These are phyloP conservation scores for Rhypophila decipiens DNA, from an alignment of 495 filamentous ascomycete genomes.

Conservation along the genomic window DNA sequence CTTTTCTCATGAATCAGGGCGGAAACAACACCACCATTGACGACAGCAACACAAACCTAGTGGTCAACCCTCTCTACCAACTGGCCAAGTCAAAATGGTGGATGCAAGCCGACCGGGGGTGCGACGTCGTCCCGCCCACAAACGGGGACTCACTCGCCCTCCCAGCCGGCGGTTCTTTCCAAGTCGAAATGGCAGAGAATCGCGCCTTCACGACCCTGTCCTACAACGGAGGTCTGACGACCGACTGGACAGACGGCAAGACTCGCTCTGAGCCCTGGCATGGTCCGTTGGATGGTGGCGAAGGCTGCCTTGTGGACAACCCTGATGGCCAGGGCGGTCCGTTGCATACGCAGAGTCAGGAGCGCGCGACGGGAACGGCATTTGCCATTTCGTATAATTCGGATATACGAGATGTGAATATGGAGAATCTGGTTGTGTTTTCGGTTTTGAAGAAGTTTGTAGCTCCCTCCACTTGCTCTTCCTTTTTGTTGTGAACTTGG, in stretches of 20 bases:
- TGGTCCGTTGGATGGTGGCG: constrained; percentile 23
- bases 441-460: constrained; percentile 31
- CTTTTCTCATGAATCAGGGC: too few relatives aligned
- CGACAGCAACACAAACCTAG: constrained; percentile 36
- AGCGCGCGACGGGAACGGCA: constrained; percentile 42
- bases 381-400: constrained; percentile 50
- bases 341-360: constrained; percentile 40
- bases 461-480: too few relatives aligned
- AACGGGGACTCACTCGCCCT: constrained; percentile 40
- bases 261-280: constrained; percentile 41
- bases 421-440: constrained; percentile 50
- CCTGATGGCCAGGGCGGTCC: constrained; percentile 39
- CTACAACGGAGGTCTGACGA: constrained; percentile 31
- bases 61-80: constrained; percentile 38
- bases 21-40: constrained; percentile 24
- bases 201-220: constrained; percentile 43
- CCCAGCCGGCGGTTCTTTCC: constrained; percentile 48
- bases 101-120: constrained; percentile 47
- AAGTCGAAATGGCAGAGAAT: constrained; percentile 50
- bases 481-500: too few relatives aligned
- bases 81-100: constrained; percentile 41
- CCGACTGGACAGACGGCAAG: constrained; percentile 43
- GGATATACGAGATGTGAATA: constrained; percentile 39
- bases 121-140: constrained; percentile 35
- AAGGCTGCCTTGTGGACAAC: constrained; percentile 25